Percentiles rank a stretch among this genome's conserved stretches.
These are phyloP conservation scores for Cytospora piceicola DNA, from an alignment of 2,329 filamentous ascomycete species.

Conservation along the genomic window DNA sequence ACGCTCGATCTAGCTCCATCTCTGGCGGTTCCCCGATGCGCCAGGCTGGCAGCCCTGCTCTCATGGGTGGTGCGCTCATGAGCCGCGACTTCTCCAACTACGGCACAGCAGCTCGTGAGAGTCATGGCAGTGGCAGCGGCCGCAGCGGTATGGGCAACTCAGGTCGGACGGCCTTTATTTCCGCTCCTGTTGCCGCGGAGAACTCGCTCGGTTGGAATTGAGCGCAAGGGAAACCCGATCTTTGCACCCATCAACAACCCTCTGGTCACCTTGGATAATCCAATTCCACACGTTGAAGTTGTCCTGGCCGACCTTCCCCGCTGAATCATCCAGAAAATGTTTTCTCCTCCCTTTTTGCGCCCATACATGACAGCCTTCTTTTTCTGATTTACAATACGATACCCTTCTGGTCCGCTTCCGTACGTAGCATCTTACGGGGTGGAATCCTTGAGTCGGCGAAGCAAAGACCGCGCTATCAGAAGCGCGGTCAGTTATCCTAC, in stretches of 20 bases:
- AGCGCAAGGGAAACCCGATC: constrained; percentile 36
- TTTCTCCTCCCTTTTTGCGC: constrained; percentile 34
- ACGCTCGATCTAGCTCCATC: constrained; percentile 77
- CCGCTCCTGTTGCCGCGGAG: constrained; percentile 86
- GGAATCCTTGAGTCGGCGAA: constrained; percentile 34
- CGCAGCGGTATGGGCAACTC: constrained; percentile 57
- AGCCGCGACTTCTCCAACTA: constrained; percentile 61
- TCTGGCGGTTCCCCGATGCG: constrained; percentile 60
- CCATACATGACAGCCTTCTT: constrained; percentile 34
- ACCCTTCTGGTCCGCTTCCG: constrained; percentile 46
- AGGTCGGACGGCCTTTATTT: constrained; percentile 70
- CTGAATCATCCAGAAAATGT: constrained; percentile 33
- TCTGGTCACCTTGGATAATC: not conserved
- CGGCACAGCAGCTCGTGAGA: constrained; percentile 57
- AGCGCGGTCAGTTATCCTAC: constrained; percentile 28
- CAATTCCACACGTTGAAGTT: not conserved
- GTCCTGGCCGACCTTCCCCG: constrained; percentile 23
- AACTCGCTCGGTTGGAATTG: constrained; percentile 97
- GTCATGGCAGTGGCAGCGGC: constrained; percentile 67
- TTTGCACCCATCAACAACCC: not conserved
- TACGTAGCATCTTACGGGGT: constrained; percentile 37
- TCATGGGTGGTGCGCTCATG: constrained; percentile 72
- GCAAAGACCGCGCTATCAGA: constrained; percentile 14
- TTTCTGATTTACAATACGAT: constrained; percentile 44
- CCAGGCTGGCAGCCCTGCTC: constrained; percentile 58